Evolutionary conservation across 495 filamentous ascomycete species (phyloP), one percentile per base, ranked within the genome.

Genomic region (Apodospora peruviana): DNA sequence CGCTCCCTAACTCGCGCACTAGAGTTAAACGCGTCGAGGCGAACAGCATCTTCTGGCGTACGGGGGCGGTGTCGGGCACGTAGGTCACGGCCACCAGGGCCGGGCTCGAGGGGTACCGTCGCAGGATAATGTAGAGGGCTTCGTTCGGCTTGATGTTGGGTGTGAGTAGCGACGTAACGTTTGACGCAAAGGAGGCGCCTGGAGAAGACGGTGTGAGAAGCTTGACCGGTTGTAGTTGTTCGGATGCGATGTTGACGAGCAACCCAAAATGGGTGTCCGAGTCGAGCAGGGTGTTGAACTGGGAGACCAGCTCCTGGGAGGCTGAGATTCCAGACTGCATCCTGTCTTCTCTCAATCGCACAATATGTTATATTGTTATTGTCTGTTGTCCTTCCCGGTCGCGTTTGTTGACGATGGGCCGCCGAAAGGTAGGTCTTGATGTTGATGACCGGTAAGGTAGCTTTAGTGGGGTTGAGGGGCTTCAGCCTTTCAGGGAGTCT

Each of bases 281-380:
- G 45, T 79, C 70, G 58, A 87, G 76, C 61, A 96, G 83, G 38
- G 68, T 64, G 71, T 79, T 79, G 79, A 98, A 96, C 54, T 88
- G 77, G 64, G 82, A 69, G 60, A 87, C 83, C 50, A 98, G 89
- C 73, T 95, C 90, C 64, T 81, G 65, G 48, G 93, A 95, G 58
- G 88, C 91, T n/a, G 85, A 81, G 58, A 94, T 94, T 68, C 88
- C 88, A 14, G 88, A 94, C 77, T 94, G 88, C 88, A 94, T 94
- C 25, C 51, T 76, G 39, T 38, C 36, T 38, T 14, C 36, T 17
- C 12, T 38, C 7, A 12, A 32, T 12, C 7, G 7, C 27, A 32
- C 5, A 12, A 12, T 5, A 32, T 32, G 27, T 12, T 32, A 12
- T 12, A 7, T 5, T 32, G 27, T 12, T 32, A 32, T 12, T 32